These are phyloP conservation scores for Macrophomina pseudophaseolina DNA, from an alignment of 2,329 filamentous ascomycete species.

Conservation along the genomic window DNA sequence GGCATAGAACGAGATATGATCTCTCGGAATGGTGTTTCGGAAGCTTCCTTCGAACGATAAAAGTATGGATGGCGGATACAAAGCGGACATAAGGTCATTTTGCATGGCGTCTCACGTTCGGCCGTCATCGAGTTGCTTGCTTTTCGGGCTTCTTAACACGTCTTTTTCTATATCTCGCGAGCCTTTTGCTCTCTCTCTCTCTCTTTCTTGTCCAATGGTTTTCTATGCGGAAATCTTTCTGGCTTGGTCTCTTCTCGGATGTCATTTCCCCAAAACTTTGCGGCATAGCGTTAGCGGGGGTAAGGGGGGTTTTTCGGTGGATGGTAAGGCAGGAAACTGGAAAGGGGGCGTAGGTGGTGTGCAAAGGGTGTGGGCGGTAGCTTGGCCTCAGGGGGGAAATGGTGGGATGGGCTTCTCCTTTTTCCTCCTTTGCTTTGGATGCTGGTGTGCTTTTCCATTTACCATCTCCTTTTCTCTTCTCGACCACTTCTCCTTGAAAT, in stretches of 20 bases:
- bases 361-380: constrained; percentile 24
- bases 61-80: constrained; percentile 27
- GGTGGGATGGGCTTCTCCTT: constrained; percentile 21
- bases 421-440: constrained; percentile 23
- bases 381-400: constrained; percentile 22
- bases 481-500: constrained; percentile 20
- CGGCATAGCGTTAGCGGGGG: constrained; percentile 28
- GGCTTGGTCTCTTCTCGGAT: constrained; percentile 27
- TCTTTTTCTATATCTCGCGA: constrained; percentile 19
- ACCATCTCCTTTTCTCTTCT: constrained; percentile 7
- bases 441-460: constrained; percentile 20
- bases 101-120: constrained; percentile 25
- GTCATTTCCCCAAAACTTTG: constrained; percentile 27
- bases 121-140: constrained; percentile 24
- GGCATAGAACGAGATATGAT: constrained; percentile 27
- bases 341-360: constrained; percentile 26
- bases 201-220: constrained; percentile 27
- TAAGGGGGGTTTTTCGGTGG: constrained; percentile 23
- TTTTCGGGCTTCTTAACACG: constrained; percentile 26
- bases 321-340: constrained; percentile 23
- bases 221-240: constrained; percentile 26
- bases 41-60: constrained; percentile 27
- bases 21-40: constrained; percentile 27
- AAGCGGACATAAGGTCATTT: constrained; percentile 21
- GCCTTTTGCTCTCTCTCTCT: constrained; percentile 25